Percentiles rank a stretch among this genome's conserved stretches.
Conservation (phyloP, 805 yeast species). For the Komagataella pseudopastoris region DNA sequence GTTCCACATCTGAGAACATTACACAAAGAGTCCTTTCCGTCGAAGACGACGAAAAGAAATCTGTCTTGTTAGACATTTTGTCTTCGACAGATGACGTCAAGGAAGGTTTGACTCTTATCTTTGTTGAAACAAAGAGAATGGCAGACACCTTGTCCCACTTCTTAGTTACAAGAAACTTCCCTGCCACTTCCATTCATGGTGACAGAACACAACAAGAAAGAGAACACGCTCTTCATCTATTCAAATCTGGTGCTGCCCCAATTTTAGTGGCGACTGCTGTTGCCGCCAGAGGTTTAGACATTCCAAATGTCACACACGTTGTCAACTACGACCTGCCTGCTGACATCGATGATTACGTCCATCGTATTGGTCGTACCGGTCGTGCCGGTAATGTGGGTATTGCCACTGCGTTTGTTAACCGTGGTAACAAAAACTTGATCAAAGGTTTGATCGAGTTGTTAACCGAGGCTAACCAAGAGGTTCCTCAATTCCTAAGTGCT, state of each 20-base stretch:
- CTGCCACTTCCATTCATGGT: constrained; percentile 98
- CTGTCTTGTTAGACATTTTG: constrained; percentile 79
- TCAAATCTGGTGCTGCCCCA: constrained; percentile 86
- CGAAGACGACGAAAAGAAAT: constrained; percentile 86
- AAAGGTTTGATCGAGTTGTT: constrained; percentile 80
- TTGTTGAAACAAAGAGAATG: constrained; percentile 98
- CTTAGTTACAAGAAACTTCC: constrained; percentile 77
- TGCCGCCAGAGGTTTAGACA: constrained; percentile 99
- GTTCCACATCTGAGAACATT: constrained; percentile 97
- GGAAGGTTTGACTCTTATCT: constrained; percentile 79
- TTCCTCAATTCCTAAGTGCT: constrained; percentile 76
- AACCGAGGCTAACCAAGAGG: constrained; percentile 94
- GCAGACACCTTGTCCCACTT: constrained; percentile 93
- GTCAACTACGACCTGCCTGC: constrained; percentile 94
- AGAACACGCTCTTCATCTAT: constrained; percentile 91
- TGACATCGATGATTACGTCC: constrained; percentile 97
- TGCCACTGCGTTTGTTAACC: constrained; percentile 97
- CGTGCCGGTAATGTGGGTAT: constrained; percentile 99
- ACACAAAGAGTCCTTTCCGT: constrained; percentile 89
- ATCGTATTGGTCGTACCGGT: constrained; percentile 99
- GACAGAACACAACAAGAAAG: constrained; percentile 97
- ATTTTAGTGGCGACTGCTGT: constrained; percentile 98
- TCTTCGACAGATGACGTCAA: constrained; percentile 49
- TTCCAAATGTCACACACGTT: constrained; percentile 97
- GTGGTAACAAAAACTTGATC: constrained; percentile 81